phyloP scores from a whole-genome alignment of 2,329 filamentous ascomycete genomes.

The Berkeleyomyces basicola region DNA sequence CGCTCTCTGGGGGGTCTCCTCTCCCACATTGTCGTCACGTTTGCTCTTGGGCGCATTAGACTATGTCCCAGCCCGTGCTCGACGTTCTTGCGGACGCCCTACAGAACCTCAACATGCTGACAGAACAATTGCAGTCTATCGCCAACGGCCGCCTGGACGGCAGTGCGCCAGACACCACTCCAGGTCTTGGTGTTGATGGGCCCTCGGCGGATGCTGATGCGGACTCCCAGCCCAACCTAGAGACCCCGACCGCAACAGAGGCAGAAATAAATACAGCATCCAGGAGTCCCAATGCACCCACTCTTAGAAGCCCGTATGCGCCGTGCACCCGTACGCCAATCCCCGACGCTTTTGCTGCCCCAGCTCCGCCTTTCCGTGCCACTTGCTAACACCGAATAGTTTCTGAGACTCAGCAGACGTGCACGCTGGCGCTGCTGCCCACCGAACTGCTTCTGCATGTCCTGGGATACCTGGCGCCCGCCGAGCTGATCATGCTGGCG shows the following conservation, averaged over 20 bases:
- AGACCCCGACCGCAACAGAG: background rate
- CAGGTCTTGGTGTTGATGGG: background rate
- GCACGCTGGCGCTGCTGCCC: slow-evolving; percentile 41
- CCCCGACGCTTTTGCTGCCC: background rate
- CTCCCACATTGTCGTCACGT: background rate
- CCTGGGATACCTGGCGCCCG: slow-evolving; percentile 45
- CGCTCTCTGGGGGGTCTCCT: background rate
- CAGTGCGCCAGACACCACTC: background rate
- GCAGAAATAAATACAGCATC: background rate
- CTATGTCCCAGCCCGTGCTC: background rate
- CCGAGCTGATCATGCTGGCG: slow-evolving; percentile 44
- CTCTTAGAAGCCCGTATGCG: background rate
- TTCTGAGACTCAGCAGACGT: background rate
- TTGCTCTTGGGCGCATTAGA: background rate
- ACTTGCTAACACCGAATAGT: background rate
- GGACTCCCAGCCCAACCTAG: background rate
- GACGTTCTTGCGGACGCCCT: background rate
- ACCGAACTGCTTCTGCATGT: slow-evolving; percentile 61
- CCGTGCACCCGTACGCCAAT: background rate
- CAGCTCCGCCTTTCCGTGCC: background rate
- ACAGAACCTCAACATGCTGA: slow-evolving; percentile 1
- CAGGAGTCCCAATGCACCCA: background rate
- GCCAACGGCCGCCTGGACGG: background rate
- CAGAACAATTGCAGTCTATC: background rate
- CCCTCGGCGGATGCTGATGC: background rate